These are phyloP conservation scores for Stemphylium vesicarium DNA, from an alignment of 2,329 filamentous ascomycete species.

Conservation along the genomic window DNA sequence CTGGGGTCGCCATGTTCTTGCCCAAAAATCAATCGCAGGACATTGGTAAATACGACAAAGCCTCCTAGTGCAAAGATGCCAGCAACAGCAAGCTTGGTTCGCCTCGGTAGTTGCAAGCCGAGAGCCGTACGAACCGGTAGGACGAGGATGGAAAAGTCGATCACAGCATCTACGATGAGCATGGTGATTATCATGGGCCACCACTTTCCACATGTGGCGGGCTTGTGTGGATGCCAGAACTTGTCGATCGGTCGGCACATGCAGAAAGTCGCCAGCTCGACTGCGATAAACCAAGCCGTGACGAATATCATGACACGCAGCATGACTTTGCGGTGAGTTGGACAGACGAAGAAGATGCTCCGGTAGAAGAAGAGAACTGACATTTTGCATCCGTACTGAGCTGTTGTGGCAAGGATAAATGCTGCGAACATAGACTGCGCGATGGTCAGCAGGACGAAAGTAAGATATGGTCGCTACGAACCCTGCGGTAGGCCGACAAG, in stretches of 20 bases:
- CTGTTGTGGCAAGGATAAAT: background rate
- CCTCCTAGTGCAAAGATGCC: background rate
- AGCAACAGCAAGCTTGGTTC: background rate
- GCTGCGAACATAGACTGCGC: background rate
- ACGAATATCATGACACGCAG: background rate
- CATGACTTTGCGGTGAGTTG: background rate
- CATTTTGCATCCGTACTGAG: background rate
- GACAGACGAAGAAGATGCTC: background rate
- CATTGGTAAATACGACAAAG: background rate
- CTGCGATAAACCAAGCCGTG: background rate
- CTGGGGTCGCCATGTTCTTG: background rate
- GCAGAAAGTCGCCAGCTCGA: background rate
- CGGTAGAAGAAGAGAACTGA: constrained; percentile 7
- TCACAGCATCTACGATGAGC: background rate
- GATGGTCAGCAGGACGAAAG: background rate
- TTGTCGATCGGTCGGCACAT: background rate
- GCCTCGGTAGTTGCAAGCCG: background rate
- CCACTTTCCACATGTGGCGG: background rate
- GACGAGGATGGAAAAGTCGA: background rate
- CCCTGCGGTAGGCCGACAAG: background rate
- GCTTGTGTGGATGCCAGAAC: background rate
- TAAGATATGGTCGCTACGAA: background rate
- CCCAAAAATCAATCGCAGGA: background rate
- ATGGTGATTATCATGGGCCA: background rate
- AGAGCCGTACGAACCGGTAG: background rate